Base-by-base conservation (phyloP, 352 stramenopile species). In the Thalassiosira hispida region DNA sequence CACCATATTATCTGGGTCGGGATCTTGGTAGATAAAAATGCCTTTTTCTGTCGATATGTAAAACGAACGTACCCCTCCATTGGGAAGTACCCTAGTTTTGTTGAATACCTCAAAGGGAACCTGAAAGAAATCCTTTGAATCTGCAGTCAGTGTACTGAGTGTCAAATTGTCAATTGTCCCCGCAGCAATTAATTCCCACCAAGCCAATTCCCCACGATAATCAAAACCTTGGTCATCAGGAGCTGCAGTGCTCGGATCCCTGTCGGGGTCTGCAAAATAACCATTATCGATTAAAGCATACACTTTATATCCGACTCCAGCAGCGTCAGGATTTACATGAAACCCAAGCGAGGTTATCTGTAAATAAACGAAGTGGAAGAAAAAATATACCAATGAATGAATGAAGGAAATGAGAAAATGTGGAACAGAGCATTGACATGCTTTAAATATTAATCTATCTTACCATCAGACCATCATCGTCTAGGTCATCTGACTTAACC, bases 261-360 rank as follows among this genome's bases (percentile, higher is more conserved):
- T 62, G 20, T 62, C 25, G 16, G 74, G 59, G 56, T 67, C 46
- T 6, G 74, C 66, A 46, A 74, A 83, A 22, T 74, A 74, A 9
- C 66, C 74, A 11, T 53, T 38, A 23, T 59, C 1, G 27, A 70
- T 77, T 2, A 83, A 47, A 6, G 42, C 60, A 33, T 77, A 77
- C 1, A 83, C 60, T 57, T 77, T 27, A 46, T 77, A 83, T 16
- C 51, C 14, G 12, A 68, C 23, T 23, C n/a, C 18, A 40, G 12
- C 40, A 27, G 11, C 22, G 14, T 62, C 18, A 29, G 25, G 46
- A 66, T 72, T 35, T 5, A 79, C 27, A 42, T 73, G 38, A 61
- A 79, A 79, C 7, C 71, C 71, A 23, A 79, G 53, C 1, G 61
- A 72, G 16, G 61, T 73, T 22, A 79, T 68, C 59, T 66, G 53